A percentile compares a stretch with the other conserved stretches of the same genome.
These are phyloP conservation scores for Kazachstania sp. DNA, from an alignment of 1,139 yeast species.

Conservation along the genomic window DNA sequence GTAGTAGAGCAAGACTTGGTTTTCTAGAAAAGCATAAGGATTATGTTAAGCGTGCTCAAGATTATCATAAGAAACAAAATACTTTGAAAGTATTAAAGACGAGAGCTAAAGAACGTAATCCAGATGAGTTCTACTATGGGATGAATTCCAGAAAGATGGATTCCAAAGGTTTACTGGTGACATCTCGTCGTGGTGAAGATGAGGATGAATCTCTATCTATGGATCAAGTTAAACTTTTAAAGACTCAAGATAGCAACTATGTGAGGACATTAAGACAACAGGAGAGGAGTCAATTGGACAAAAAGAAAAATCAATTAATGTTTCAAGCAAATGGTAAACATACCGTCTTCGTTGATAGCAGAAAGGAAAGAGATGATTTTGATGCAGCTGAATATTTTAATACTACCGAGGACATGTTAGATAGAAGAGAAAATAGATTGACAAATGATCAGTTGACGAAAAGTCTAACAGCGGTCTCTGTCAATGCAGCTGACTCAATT, in stretches of 20 bases:
- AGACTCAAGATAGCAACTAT: constrained; percentile 85
- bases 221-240: constrained; percentile 73
- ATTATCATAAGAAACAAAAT: constrained; percentile 81
- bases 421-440: constrained; percentile 65
- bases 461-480: constrained; percentile 1
- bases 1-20: constrained; percentile 65
- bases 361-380: constrained; percentile 48
- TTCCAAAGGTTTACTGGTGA: constrained; percentile 51
- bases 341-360: constrained; percentile 72
- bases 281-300: constrained; percentile 58
- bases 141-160: constrained; percentile 71
- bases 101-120: constrained; percentile 69
- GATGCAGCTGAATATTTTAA: constrained; percentile 57
- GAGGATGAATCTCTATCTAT: constrained; percentile 39
- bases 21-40: constrained; percentile 92
- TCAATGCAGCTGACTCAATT: constrained; percentile 9
- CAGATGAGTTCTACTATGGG: constrained; percentile 95
- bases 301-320: constrained; percentile 45
- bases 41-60: constrained; percentile 78
- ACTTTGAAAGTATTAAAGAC: constrained; percentile 66
- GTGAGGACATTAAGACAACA: constrained; percentile 65
- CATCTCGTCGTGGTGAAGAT: constrained; percentile 56
- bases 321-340: constrained; percentile 62
- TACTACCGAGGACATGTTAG: constrained; percentile 57
- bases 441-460: constrained; percentile 46